Percentiles rank a stretch among this genome's conserved stretches.
Conservation (phyloP, 257 asterid species). For the Perilla frutescens region DNA sequence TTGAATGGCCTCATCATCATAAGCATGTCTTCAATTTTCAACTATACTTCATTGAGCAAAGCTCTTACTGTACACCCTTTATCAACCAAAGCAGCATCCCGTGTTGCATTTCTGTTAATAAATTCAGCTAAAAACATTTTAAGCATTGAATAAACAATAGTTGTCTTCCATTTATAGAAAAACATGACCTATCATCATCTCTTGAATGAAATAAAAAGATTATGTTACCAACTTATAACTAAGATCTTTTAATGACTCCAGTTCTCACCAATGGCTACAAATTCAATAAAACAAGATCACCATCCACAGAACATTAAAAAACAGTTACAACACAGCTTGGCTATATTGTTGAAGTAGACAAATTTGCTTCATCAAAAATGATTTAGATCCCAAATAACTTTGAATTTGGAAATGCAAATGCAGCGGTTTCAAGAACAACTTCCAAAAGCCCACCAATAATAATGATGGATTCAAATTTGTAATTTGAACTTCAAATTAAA, state of each 20-base stretch:
- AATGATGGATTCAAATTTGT: not conserved
- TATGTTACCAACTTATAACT: not conserved
- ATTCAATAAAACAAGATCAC: not conserved
- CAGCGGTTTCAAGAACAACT: slow-evolving; percentile 13
- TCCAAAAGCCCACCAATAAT: not conserved
- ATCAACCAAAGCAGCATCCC: slow-evolving; percentile 13
- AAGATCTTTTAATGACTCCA: not conserved
- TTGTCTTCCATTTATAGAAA: not conserved
- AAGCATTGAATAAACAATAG: not conserved
- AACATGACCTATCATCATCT: not conserved
- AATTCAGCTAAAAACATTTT: not conserved
- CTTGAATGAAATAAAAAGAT: slow-evolving; percentile 2
- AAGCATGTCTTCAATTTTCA: slow-evolving; percentile 23
- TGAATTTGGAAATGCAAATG: slow-evolving; percentile 7
- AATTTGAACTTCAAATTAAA: not conserved
- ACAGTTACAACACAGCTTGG: not conserved
- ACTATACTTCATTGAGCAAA: slow-evolving; percentile 5
- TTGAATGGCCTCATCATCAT: slow-evolving; percentile 12
- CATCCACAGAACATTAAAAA: not conserved
- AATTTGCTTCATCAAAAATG: slow-evolving; percentile 5
- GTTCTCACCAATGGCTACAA: slow-evolving; percentile 6
- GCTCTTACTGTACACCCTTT: slow-evolving; percentile 17
- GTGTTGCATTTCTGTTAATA: not conserved
- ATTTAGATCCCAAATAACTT: slow-evolving; percentile 5
- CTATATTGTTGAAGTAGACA: slow-evolving; percentile 1